A percentile compares a stretch with the other conserved stretches of the same genome.
Conservation (phyloP, 495 filamentous ascomycete genomes). For the Tuber aestivum region DNA sequence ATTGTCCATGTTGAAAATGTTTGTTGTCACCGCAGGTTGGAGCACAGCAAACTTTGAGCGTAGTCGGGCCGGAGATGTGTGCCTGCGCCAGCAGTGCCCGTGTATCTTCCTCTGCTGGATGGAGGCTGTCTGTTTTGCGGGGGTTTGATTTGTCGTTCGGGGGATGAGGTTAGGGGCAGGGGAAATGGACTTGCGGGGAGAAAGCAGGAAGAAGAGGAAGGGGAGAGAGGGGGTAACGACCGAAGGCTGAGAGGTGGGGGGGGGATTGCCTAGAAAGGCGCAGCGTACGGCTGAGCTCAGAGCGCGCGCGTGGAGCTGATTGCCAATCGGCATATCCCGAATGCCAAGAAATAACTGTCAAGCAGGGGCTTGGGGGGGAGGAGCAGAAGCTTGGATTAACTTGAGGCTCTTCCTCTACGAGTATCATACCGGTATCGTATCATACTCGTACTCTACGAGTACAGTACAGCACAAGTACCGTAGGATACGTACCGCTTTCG, state of each 20-base stretch:
- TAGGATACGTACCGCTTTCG: background rate
- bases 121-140: background rate
- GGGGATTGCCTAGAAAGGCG: background rate
- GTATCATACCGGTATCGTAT: no score
- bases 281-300: background rate
- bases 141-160: background rate
- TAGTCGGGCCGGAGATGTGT: background rate
- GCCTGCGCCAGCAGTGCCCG: background rate
- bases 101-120: background rate
- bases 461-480: no score
- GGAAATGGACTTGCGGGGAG: background rate
- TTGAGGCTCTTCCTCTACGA: background rate
- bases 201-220: background rate
- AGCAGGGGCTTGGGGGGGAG: background rate
- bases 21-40: background rate
- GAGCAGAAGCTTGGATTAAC: background rate
- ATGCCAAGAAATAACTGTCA: conserved; percentile 14
- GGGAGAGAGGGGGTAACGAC: background rate
- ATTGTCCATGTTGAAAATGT: conserved; percentile 6
- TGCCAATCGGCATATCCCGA: conserved; percentile 23
- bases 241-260: background rate
- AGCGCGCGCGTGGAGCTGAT: background rate
- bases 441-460: background rate
- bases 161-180: background rate
- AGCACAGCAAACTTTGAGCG: background rate